Percentiles rank a stretch among this genome's conserved stretches.
These are phyloP conservation scores for Chaetomium sp. DNA, from an alignment of 2,329 filamentous ascomycete species.

Conservation along the genomic window DNA sequence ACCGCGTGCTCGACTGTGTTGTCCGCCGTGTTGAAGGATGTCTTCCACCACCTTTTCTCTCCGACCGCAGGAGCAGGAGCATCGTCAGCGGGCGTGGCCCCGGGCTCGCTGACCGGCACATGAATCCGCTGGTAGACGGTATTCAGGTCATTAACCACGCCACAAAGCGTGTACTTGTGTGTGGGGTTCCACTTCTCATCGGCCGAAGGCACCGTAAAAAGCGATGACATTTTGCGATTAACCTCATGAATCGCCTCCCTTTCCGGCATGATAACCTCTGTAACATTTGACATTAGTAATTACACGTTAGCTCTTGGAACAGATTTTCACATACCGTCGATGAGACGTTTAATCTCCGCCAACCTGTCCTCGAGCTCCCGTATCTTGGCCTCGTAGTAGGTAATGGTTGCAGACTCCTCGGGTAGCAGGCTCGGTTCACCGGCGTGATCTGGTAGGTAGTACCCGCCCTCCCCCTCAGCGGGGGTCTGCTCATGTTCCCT, in stretches of 20 bases:
- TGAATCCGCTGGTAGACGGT: conserved; percentile 38
- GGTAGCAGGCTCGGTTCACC: conserved; percentile 25
- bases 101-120: conserved; percentile 30
- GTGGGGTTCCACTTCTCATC: conserved; percentile 36
- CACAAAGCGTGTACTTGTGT: conserved; percentile 39
- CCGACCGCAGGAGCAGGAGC: not conserved
- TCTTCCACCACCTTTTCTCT: conserved; percentile 40
- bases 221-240: conserved; percentile 10
- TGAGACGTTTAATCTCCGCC: conserved; percentile 24
- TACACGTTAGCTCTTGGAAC: not conserved
- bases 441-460: conserved; percentile 29
- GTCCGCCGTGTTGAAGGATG: conserved; percentile 25
- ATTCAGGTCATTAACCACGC: conserved; percentile 36
- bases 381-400: conserved; percentile 27
- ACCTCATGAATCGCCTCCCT: conserved; percentile 13
- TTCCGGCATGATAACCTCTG: conserved; percentile 21
- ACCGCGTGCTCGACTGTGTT: conserved; percentile 29
- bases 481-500: conserved; percentile 25
- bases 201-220: conserved; percentile 33
- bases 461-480: conserved; percentile 14
- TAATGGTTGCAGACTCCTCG: conserved; percentile 27
- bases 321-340: conserved; percentile 26
- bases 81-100: conserved; percentile 19
- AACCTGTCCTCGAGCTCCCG: conserved; percentile 21
- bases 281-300: not conserved